These are phyloP conservation scores for Echeveria elegans DNA, from an alignment of 164 flowering plant species.

Conservation along the genomic window DNA sequence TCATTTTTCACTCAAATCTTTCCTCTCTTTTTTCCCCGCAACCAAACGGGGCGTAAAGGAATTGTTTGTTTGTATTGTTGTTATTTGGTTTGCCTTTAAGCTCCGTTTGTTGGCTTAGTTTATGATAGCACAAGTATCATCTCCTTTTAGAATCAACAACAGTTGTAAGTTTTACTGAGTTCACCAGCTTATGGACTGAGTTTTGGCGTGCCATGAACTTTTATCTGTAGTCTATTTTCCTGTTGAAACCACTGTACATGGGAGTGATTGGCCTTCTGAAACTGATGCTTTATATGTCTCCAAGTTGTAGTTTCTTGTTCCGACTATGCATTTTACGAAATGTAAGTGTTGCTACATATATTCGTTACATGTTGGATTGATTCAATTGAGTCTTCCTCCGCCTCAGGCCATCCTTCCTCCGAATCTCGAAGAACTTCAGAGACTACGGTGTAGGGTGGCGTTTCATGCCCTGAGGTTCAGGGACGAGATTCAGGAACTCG, in stretches of 20 bases:
- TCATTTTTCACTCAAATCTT: too few relatives aligned
- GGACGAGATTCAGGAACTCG: slow-evolving; percentile 79
- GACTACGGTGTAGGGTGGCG: slow-evolving; percentile 92
- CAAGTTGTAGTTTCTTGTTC: not conserved
- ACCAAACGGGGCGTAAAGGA: too few relatives aligned
- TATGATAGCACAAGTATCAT: not conserved
- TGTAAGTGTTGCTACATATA: not conserved
- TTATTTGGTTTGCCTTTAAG: too few relatives aligned
- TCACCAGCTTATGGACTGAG: not conserved
- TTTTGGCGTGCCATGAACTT: not conserved
- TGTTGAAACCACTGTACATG: not conserved
- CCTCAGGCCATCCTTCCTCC: slow-evolving; percentile 76
- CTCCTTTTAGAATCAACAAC: too few relatives aligned
- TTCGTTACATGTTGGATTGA: not conserved
- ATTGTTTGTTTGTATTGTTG: too few relatives aligned
- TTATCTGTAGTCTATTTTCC: not conserved
- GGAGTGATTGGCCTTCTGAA: not conserved
- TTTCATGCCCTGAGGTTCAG: slow-evolving; percentile 87
- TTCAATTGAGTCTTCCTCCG: too few relatives aligned
- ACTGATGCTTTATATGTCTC: not conserved
- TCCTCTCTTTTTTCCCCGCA: too few relatives aligned
- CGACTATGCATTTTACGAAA: too few relatives aligned
- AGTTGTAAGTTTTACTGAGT: too few relatives aligned
- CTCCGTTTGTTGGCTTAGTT: not conserved
- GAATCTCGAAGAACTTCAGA: slow-evolving; percentile 71